Percentiles rank a stretch among this genome's conserved stretches.
phyloP scores from a whole-genome alignment of 345 rosid genomes.

The Carallia brachiata region DNA sequence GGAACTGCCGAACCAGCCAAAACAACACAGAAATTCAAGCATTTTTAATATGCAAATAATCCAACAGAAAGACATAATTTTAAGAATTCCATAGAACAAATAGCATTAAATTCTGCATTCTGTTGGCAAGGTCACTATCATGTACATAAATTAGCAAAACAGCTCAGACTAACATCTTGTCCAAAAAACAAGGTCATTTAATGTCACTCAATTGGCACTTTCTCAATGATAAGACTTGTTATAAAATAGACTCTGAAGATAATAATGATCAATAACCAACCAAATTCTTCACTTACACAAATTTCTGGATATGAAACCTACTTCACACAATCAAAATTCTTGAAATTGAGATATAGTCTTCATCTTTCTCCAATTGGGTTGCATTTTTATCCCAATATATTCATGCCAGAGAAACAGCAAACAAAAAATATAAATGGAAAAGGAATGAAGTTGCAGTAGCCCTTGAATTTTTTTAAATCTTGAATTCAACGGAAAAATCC shows the following conservation, averaged over 20 bases:
- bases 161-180: no score
- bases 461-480: not conserved
- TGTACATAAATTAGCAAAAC: not conserved
- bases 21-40: not conserved
- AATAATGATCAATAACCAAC: not conserved
- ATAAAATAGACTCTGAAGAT: not conserved
- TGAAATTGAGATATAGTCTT: not conserved
- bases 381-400: no score
- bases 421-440: not conserved
- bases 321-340: not conserved
- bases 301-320: no score
- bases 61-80: no score
- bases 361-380: not conserved
- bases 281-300: not conserved
- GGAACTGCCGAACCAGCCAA: not conserved
- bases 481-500: not conserved
- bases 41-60: no score
- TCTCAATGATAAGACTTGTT: not conserved
- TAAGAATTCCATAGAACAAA: no score
- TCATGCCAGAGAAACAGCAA: no score
- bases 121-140: constrained; percentile 6
- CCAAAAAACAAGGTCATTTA: not conserved
- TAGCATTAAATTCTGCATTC: not conserved
- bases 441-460: no score
- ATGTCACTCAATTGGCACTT: not conserved